phyloP scores from a whole-genome alignment of 306 rosid genomes.

The Casuarina cunninghamiana region DNA sequence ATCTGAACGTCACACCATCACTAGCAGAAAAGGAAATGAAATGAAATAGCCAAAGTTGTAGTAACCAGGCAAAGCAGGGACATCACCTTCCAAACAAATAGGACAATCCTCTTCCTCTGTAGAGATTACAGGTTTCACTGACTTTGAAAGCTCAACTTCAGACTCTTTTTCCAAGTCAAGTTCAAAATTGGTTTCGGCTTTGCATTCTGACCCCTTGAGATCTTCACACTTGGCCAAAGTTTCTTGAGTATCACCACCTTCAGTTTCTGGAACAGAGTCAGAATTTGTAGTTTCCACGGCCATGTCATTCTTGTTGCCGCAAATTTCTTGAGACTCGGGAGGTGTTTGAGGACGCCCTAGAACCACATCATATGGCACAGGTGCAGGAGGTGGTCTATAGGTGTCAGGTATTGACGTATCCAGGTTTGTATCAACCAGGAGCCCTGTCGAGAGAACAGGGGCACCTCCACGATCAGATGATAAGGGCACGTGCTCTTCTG shows the following conservation, averaged over 20 bases:
- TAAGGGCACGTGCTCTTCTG: conserved; percentile 78
- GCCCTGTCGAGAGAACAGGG: conserved; percentile 58
- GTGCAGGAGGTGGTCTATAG: conserved; percentile 85
- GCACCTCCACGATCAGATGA: conserved; percentile 62
- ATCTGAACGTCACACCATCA: conserved; percentile 15
- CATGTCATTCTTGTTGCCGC: conserved; percentile 48
- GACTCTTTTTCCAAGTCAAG: conserved; percentile 45
- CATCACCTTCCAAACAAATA: conserved; percentile 92
- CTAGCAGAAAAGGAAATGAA: conserved; percentile 1
- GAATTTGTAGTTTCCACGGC: conserved; percentile 53
- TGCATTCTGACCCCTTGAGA: conserved; percentile 54
- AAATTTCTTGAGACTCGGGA: conserved; percentile 52
- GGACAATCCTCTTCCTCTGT: conserved; percentile 88
- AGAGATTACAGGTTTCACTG: conserved; percentile 46
- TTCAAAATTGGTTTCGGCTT: conserved; percentile 47
- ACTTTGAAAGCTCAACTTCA: conserved; percentile 66
- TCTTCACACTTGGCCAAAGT: conserved; percentile 52
- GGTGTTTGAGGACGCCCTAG: conserved; percentile 56
- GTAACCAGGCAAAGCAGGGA: conserved; percentile 4
- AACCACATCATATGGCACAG: conserved; percentile 69
- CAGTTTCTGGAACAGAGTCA: conserved; percentile 52
- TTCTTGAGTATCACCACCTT: conserved; percentile 45
- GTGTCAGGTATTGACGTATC: conserved; percentile 89
- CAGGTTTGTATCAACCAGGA: conserved; percentile 83
- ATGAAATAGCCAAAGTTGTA: conserved; percentile 9